A percentile compares a stretch with the other conserved stretches of the same genome.
phyloP scores from a whole-genome alignment of 768 basidiomycete genomes.

The Boletus rex-veris region DNA sequence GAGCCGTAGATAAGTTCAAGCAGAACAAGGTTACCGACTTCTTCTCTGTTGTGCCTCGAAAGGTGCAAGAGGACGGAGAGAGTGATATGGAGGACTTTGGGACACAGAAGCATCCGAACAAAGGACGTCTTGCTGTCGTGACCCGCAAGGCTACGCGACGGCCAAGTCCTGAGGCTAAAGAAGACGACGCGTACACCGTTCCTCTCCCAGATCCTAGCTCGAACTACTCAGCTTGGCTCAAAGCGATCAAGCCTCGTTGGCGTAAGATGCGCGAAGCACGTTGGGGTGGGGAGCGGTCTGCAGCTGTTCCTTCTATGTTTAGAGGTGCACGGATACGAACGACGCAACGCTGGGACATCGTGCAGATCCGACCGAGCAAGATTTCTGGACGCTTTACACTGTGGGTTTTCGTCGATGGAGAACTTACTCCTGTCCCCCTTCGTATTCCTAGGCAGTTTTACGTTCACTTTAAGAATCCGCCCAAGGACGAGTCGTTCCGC shows the following conservation, averaged over 20 bases:
- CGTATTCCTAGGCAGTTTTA: constrained; percentile 92
- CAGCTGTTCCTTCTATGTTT: constrained; percentile 72
- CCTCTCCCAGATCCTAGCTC: constrained; percentile 60
- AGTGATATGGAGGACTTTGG: constrained; percentile 66
- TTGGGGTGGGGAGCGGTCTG: constrained; percentile 38
- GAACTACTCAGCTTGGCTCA: constrained; percentile 76
- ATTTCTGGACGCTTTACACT: constrained; percentile 79
- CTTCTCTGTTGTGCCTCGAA: constrained; percentile 44
- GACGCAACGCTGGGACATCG: constrained; percentile 82
- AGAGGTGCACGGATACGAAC: constrained; percentile 53
- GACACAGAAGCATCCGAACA: constrained; percentile 17
- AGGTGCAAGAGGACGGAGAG: constrained; percentile 8
- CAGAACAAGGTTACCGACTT: constrained; percentile 98
- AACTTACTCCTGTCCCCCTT: constrained; percentile 75
- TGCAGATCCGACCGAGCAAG: constrained; percentile 81
- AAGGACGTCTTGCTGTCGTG: constrained; percentile 50
- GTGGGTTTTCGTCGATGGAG: constrained; percentile 82
- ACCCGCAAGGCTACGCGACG: constrained; percentile 46
- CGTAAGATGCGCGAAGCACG: constrained; percentile 51
- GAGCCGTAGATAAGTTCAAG: constrained; percentile 92
- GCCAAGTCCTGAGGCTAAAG: constrained; percentile 42
- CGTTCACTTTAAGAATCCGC: constrained; percentile 76
- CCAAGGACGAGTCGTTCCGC: constrained; percentile 64
- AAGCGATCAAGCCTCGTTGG: constrained; percentile 77
- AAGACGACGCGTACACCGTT: constrained; percentile 15